Evolutionary conservation across 805 yeast genomes (phyloP), one percentile per base, ranked within the genome.

Genomic region (Candida wancherniae): DNA sequence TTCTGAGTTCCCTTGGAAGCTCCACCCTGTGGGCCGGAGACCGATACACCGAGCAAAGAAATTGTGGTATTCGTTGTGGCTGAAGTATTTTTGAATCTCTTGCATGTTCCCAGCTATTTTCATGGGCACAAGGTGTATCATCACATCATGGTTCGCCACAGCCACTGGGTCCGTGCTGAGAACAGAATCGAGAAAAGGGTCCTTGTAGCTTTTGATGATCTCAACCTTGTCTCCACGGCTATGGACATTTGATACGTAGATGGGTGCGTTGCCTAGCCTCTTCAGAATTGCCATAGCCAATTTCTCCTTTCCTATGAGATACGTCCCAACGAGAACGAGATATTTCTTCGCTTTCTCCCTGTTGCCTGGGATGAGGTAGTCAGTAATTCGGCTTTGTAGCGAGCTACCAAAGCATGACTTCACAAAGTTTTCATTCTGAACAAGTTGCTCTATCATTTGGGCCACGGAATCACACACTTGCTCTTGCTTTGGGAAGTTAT

Each of bases 21-120:
- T 69, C 97, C 97, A 92, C 0, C 97, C 97, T 0, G 97, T 87
- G 0, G 97, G 97, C 29, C 75, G 65, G 20, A 84, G 63, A 0
- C 84, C 95, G n/a, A 83, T 65, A 24, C 85, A 68, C 27, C 75
- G 65, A 31, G 76, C 77, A 50, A 71, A 81, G 24, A 62, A 56
- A 16, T 52, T 56, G 22, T 59, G 60, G 38, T 69, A 70, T 17
- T 54, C 56, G 40, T 66, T 64, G 32, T 59, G 63, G 32, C 63
- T 58, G 60, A 73, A 73, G 40, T 80, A 77, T 15, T 58, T 60
- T 9, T 66, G 55, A 29, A 83, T 54, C 45, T 58, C 55, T 31
- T 59, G 62, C 44, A 69, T 53, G 33, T 66, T 56, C 19, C 77
- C 56, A 1, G 63, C 65, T 16, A 79, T 74, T 2, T 70, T 59